Evolutionary conservation across 306 rosid species (phyloP), one percentile per base, ranked within the genome.

Genomic region (Malus fusca): DNA sequence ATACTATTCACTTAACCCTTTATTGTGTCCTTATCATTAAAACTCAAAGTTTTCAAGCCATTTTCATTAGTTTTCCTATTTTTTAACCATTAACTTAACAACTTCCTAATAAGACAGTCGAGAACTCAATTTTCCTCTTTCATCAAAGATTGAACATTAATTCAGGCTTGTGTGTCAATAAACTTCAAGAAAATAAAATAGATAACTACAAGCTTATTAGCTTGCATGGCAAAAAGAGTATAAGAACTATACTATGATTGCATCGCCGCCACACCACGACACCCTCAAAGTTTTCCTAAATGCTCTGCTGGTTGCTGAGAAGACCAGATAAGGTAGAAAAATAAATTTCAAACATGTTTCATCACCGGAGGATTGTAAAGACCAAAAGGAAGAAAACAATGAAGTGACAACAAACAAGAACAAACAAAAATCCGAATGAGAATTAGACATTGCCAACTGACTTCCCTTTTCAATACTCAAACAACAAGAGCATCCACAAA

Each of bases 321-420:
- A 53, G 42, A 35, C 73, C 25, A 42, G 22, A 11, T 19, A 35
- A 64, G 66, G 68, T 64, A 52, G 72, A 66, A 53, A 69, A 69
- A 28, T 9, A 17, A 69, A 62, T 40, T 40, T 31, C 22, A 22
- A 75, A 46, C 61, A 35, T 23, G 42, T 69, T 42, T n/a, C 51
- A 43, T 64, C 72, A 42, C 35, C 31, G 19, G 11, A 65, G 66
- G 80, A 63, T 64, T n/a, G 30, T 63, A 71, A 19, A 63, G 46
- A 81, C 63, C 55, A 43, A 66, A 56, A 58, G 22, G 35, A 75
- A 70, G 55, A 80, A 40, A 43, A 58, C 25, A 70, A 64, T 5
- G 26, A 76, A 63, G 66, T 21, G 63, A 51, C 70, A 76, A 46
- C 14, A 35, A 3, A 65, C 19, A 53, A 76, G 25, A 77, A 81